Evolutionary conservation across 2,329 filamentous ascomycete genomes (phyloP).

Genomic region (Botryosphaeria dothidea): DNA sequence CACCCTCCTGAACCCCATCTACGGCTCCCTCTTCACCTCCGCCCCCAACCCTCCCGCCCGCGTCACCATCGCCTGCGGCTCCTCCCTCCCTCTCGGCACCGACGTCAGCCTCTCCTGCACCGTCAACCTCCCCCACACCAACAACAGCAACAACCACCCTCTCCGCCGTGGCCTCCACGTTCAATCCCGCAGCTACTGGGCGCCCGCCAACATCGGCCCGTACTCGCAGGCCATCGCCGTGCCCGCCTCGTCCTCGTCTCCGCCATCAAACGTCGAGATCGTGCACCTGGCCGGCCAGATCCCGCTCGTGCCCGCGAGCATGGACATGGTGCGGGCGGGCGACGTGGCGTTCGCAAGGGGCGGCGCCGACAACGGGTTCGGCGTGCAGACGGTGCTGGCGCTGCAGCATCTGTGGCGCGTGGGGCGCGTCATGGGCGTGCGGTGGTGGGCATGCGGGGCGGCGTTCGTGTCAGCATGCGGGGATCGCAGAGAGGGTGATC

Average conservation of each 20-base stretch:
- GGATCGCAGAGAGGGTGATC: conserved; percentile 24
- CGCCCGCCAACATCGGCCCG: conserved; percentile 93
- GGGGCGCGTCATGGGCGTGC: conserved; percentile 68
- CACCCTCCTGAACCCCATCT: conserved; percentile 70
- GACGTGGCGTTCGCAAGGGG: conserved; percentile 20
- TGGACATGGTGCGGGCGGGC: conserved; percentile 55
- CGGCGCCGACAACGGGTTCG: conserved; percentile 37
- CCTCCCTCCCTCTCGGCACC: conserved; percentile 59
- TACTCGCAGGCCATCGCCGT: conserved; percentile 85
- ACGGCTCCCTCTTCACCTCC: conserved; percentile 70
- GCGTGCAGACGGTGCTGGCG: conserved; percentile 66
- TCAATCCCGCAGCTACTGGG: conserved; percentile 94
- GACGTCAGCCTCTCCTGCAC: conserved; percentile 60
- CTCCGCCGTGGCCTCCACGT: conserved; percentile 71
- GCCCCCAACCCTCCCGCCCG: conserved; percentile 78
- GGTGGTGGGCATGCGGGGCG: conserved; percentile 74
- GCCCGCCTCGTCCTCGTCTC: conserved; percentile 33
- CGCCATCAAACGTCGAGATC: conserved; percentile 27
- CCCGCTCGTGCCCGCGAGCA: conserved; percentile 77
- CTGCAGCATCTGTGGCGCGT: conserved; percentile 91
- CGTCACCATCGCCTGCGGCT: conserved; percentile 78
- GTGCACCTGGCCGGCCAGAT: conserved; percentile 88
- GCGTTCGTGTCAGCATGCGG: conserved; percentile 65
- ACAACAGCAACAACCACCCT: conserved; percentile 17
- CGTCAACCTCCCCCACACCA: conserved; percentile 33